These are phyloP conservation scores for Hypoxylon sp. DNA, from an alignment of 2,329 filamentous ascomycete genomes.

Conservation along the genomic window DNA sequence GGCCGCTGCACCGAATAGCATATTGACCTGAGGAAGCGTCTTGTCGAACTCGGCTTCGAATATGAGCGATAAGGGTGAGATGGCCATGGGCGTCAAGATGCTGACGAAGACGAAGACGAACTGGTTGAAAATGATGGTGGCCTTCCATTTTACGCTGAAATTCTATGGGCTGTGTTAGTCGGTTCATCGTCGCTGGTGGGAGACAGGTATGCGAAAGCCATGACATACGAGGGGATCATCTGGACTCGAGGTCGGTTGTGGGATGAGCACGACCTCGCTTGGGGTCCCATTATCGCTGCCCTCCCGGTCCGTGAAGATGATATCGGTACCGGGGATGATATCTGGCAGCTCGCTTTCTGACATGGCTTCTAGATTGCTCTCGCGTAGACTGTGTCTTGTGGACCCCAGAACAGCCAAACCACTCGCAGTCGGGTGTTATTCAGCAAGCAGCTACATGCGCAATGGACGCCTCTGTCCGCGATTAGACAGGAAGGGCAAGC, in stretches of 20 bases:
- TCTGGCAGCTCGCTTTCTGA: conserved; percentile 26
- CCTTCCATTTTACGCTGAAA: conserved; percentile 55
- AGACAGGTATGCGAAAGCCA: not conserved
- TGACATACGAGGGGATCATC: conserved; percentile 48
- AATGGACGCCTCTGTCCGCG: not conserved
- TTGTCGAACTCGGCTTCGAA: conserved; percentile 56
- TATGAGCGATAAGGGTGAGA: conserved; percentile 56
- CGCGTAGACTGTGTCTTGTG: not conserved
- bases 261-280: conserved; percentile 48
- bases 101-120: conserved; percentile 56
- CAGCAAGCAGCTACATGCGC: not conserved
- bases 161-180: conserved; percentile 47
- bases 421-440: not conserved
- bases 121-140: conserved; percentile 54
- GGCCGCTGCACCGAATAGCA: conserved; percentile 55
- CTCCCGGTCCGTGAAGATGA: conserved; percentile 39
- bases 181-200: not conserved
- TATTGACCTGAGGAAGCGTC: conserved; percentile 54
- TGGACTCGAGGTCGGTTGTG: conserved; percentile 45
- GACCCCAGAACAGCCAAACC: not conserved
- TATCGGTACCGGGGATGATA: conserved; percentile 47
- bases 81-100: conserved; percentile 56
- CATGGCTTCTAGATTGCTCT: conserved; percentile 26
- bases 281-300: conserved; percentile 12
- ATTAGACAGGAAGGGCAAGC: not conserved